A percentile compares a stretch with the other conserved stretches of the same genome.
Evolutionary conservation across 306 rosid genomes (phyloP).

Genomic region (Acacia acuminata): DNA sequence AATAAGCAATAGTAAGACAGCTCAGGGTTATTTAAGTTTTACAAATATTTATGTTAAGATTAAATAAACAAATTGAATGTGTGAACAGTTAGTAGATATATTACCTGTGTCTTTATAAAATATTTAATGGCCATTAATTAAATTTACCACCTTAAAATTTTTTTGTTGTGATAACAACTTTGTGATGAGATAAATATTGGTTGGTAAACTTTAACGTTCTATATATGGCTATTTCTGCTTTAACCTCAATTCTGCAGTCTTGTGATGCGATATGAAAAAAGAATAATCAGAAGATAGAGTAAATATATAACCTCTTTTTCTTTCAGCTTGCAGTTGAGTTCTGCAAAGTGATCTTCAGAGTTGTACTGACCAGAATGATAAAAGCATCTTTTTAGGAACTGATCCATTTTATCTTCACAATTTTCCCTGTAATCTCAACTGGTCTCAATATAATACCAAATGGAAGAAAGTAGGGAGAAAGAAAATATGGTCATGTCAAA

Average conservation of each 20-base stretch:
- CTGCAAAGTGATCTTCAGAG: conserved; percentile 72
- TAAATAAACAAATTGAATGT: conserved; percentile 12
- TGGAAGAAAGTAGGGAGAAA: conserved; percentile 3
- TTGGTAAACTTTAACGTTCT: neutral
- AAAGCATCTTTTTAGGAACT: conserved; percentile 81
- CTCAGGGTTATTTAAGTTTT: too few relatives aligned
- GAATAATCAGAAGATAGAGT: neutral
- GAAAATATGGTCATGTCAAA: conserved; percentile 1
- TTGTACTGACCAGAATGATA: conserved; percentile 88
- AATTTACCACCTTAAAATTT: neutral
- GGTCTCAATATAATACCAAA: conserved; percentile 24
- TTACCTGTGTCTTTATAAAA: neutral
- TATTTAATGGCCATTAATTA: neutral
- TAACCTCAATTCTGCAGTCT: neutral
- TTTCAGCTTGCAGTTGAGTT: conserved; percentile 64
- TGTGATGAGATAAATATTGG: neutral
- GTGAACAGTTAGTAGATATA: neutral
- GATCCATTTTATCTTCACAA: conserved; percentile 89
- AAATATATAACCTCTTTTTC: conserved; percentile 71
- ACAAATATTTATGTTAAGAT: too few relatives aligned
- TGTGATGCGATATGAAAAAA: neutral
- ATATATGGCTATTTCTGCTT: neutral
- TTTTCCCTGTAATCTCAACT: conserved; percentile 61
- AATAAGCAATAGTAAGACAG: neutral
- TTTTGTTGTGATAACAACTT: neutral